These are phyloP conservation scores for Laguncularia racemosa DNA, from an alignment of 345 rosid genomes.

Conservation along the genomic window DNA sequence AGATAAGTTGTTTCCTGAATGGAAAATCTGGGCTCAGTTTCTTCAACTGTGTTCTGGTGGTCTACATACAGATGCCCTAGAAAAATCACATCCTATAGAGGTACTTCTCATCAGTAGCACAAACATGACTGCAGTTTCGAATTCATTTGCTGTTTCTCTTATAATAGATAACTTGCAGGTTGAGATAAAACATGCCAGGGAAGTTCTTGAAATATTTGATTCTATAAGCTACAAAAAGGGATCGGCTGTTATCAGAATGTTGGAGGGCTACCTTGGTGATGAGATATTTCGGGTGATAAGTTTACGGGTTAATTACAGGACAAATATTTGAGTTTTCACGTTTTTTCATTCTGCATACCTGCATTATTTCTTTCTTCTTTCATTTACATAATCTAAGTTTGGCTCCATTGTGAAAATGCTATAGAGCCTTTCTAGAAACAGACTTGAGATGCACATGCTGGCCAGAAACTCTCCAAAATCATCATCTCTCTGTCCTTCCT, in stretches of 20 bases:
- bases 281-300: conserved; percentile 23
- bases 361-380: no score
- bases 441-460: no score
- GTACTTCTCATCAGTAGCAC: conserved; percentile 7
- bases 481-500: no score
- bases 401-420: no score
- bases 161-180: conserved; percentile 14
- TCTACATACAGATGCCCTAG: conserved; percentile 20
- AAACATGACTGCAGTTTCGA: not conserved
- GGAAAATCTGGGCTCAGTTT: conserved; percentile 42
- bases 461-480: no score
- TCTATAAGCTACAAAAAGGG: conserved; percentile 33
- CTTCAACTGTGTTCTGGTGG: conserved; percentile 17
- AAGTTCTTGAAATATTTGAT: conserved; percentile 28
- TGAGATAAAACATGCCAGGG: conserved; percentile 20
- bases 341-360: no score
- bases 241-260: conserved; percentile 33
- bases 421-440: no score
- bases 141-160: not conserved
- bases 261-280: conserved; percentile 35
- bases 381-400: no score
- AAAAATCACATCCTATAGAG: conserved; percentile 38
- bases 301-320: not conserved
- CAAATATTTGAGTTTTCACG: no score
- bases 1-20: conserved; percentile 30